Conservation (phyloP, 768 basidiomycete genomes). For the Daedaleopsis sinensis region DNA sequence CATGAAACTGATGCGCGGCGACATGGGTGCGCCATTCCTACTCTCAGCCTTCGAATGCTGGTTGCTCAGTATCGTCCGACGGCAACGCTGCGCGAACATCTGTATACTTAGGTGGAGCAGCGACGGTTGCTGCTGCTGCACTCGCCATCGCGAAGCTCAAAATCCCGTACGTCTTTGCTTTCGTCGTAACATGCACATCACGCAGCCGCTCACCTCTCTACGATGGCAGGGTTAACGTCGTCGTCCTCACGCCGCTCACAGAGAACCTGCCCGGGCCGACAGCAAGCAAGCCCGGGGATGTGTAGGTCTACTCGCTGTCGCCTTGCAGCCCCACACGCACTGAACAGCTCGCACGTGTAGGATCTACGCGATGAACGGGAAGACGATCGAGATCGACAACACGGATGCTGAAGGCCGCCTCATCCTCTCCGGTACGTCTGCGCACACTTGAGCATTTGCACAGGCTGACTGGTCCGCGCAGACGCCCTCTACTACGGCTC, state of each 20-base stretch:
- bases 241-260: constrained; percentile 71
- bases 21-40: constrained; percentile 64
- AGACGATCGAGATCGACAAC: constrained; percentile 85
- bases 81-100: background rate
- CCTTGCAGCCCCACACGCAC: background rate
- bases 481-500: constrained; percentile 87
- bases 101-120: constrained; percentile 65
- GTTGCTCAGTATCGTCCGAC: background rate
- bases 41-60: background rate
- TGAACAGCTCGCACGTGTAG: constrained; percentile 37
- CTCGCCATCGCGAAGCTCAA: constrained; percentile 80
- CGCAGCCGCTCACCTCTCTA: background rate
- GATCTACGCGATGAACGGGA: constrained; percentile 86
- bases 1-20: constrained; percentile 86
- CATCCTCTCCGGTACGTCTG: constrained; percentile 64
- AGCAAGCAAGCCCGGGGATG: constrained; percentile 78
- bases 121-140: constrained; percentile 71
- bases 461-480: constrained; percentile 30
- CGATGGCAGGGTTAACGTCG: constrained; percentile 76
- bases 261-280: constrained; percentile 84
- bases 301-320: constrained; percentile 47
- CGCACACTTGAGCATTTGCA: background rate
- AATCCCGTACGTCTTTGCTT: constrained; percentile 63
- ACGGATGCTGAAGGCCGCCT: constrained; percentile 86
- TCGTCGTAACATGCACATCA: background rate